Evolutionary conservation across 2,329 filamentous ascomycete genomes (phyloP).

Genomic region (Rhytidhysteron rufulum): DNA sequence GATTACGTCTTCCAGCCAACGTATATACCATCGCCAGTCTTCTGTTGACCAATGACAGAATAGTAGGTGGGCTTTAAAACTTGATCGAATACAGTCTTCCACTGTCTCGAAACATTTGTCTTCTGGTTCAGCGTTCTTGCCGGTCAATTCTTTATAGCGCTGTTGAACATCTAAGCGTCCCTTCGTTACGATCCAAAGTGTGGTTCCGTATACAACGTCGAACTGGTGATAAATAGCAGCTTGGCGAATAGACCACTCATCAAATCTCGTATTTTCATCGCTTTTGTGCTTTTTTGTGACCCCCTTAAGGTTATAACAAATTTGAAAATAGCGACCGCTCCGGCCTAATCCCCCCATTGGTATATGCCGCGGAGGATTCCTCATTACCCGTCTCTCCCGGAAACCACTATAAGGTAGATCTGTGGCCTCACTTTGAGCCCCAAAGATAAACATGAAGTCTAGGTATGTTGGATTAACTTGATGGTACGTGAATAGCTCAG

Average conservation of each 20-base stretch:
- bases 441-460: background rate
- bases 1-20: slow-evolving; percentile 29
- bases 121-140: background rate
- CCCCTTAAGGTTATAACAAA: background rate
- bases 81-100: background rate
- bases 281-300: background rate
- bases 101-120: background rate
- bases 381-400: background rate
- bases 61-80: slow-evolving; percentile 22
- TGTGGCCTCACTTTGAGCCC: background rate
- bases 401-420: background rate
- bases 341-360: background rate
- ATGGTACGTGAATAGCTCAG: background rate
- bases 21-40: slow-evolving; percentile 37
- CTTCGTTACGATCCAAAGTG: background rate
- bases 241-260: background rate
- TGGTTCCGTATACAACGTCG: background rate
- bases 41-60: slow-evolving; percentile 35
- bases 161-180: background rate
- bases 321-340: background rate
- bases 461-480: background rate
- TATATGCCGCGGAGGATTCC: background rate
- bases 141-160: background rate
- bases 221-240: background rate
- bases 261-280: background rate